Evolutionary conservation across 2,329 filamentous ascomycete species (phyloP), one percentile per base, ranked within the genome.

Genomic region (Colletotrichum gloeosporioides): DNA sequence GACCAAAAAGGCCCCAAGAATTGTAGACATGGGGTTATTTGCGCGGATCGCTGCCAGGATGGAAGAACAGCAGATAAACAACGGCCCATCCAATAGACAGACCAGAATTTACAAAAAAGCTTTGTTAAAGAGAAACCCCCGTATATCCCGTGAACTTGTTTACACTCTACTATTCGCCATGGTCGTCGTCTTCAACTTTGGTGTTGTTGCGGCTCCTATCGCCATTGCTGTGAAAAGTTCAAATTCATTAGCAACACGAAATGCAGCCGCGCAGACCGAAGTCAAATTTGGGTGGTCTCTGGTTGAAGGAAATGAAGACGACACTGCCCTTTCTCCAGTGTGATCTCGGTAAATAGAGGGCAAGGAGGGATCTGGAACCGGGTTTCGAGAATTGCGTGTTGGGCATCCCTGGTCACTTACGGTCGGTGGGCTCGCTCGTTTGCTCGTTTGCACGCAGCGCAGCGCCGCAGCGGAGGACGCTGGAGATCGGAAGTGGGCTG

Each of bases 21-120:
- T 69, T 61, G 57, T 63, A 76, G 64, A 69, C 15, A 27, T 61
- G 32, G n/a, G 53, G 44, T 22, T 22, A 6, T 22, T 29, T 65
- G 31, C 65, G 29, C 59, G 39, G 70, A 76, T 74, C 44, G 64
- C 59, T 36, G 34, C 70, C 34, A 61, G 70, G 70, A 61, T 69
- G 61, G 39, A 69, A 36, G n/a, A 32, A 15, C 27, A 36, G 36
- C 36, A 70, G 68, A 70, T 65, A 39, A 53, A 39, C 64, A n/a
- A 32, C 29, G 57, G 27, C n/a, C n/a, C 16, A 57, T 65, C 22
- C 15, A 65, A 55, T 69, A 68, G 32, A 74, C 57, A 36, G 29
- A 64, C 59, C 39, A 36, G 29, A 59, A 62, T 69, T 65, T 13
- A 44, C n/a, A 22, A 39, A 71, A 49, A 31, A 25, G 27, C 6